Conservation (phyloP, 139 green algal species). For the Marvania coccoides region DNA sequence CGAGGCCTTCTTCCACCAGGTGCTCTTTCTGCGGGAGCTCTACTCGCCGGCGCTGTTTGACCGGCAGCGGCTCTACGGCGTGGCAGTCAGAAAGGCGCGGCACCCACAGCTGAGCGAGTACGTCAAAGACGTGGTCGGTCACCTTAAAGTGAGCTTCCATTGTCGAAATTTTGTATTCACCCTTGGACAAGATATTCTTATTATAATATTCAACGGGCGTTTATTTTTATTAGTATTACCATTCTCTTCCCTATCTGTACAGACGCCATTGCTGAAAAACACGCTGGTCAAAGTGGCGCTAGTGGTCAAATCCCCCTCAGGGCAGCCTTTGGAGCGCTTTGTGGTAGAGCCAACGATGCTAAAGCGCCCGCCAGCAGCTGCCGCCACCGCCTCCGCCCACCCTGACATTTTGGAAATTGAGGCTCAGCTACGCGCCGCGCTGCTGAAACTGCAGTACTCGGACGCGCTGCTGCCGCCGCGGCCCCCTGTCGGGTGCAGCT, state of each 20-base stretch:
- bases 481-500: slow-evolving; percentile 28
- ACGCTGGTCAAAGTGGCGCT: slow-evolving; percentile 27
- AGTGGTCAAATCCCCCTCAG: slow-evolving; percentile 7
- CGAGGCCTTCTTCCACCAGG: slow-evolving; percentile 33
- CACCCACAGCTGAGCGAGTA: slow-evolving; percentile 40
- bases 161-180: background rate
- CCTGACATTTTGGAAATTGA: slow-evolving; percentile 23
- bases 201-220: too few relatives aligned
- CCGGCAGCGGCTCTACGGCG: slow-evolving; percentile 26
- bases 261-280: slow-evolving; percentile 19
- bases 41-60: slow-evolving; percentile 39
- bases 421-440: slow-evolving; percentile 7
- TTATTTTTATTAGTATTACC: too few relatives aligned
- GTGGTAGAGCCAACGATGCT: slow-evolving; percentile 24
- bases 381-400: background rate
- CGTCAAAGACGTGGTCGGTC: slow-evolving; percentile 13
- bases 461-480: slow-evolving; percentile 24
- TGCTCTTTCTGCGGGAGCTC: slow-evolving; percentile 32
- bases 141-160: slow-evolving; percentile 7
- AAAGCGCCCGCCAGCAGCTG: background rate
- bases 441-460: slow-evolving; percentile 42
- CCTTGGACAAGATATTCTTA: too few relatives aligned
- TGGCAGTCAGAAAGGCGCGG: slow-evolving; percentile 22
- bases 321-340: slow-evolving; percentile 29
- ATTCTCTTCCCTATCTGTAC: background rate